These are phyloP conservation scores for Physcia stellaris DNA, from an alignment of 495 filamentous ascomycete species.

Conservation along the genomic window DNA sequence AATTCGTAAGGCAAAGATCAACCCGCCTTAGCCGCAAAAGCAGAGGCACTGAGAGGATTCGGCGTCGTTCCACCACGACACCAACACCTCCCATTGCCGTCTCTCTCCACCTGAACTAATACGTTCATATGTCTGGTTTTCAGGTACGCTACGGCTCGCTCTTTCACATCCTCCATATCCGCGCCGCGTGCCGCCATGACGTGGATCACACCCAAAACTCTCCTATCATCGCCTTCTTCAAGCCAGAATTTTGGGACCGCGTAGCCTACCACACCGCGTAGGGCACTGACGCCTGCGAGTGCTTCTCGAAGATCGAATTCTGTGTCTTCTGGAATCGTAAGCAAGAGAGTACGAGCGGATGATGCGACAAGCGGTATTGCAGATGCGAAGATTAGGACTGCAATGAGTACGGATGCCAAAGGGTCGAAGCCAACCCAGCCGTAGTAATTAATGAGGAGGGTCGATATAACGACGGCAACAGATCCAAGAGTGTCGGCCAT, in stretches of 20 bases:
- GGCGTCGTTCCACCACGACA: constrained; percentile 29
- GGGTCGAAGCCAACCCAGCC: constrained; percentile 95
- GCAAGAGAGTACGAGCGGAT: constrained; percentile 64
- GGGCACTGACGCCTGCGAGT: constrained; percentile 64
- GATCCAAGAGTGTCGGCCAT: constrained; percentile 91
- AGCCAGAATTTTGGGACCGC: constrained; percentile 89
- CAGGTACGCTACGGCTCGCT: constrained; percentile 45
- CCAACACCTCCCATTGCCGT: constrained; percentile 69
- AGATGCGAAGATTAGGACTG: constrained; percentile 78
- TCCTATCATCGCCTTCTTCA: constrained; percentile 52
- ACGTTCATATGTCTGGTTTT: constrained; percentile 51
- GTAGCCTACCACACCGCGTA: constrained; percentile 77
- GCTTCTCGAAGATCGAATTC: constrained; percentile 84
- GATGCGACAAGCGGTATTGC: constrained; percentile 78
- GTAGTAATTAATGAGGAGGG: constrained; percentile 68
- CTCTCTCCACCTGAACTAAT: constrained; percentile 63
- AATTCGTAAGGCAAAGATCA: no score
- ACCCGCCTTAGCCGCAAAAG: no score
- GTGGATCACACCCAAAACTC: constrained; percentile 65
- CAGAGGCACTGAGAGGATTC: no score
- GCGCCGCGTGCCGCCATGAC: constrained; percentile 55
- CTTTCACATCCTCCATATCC: constrained; percentile 65
- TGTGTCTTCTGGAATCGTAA: constrained; percentile 70
- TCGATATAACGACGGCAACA: constrained; percentile 87
- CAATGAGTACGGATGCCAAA: constrained; percentile 84